phyloP scores from a whole-genome alignment of 441 rosid species.

The Gossypium lobatum region DNA sequence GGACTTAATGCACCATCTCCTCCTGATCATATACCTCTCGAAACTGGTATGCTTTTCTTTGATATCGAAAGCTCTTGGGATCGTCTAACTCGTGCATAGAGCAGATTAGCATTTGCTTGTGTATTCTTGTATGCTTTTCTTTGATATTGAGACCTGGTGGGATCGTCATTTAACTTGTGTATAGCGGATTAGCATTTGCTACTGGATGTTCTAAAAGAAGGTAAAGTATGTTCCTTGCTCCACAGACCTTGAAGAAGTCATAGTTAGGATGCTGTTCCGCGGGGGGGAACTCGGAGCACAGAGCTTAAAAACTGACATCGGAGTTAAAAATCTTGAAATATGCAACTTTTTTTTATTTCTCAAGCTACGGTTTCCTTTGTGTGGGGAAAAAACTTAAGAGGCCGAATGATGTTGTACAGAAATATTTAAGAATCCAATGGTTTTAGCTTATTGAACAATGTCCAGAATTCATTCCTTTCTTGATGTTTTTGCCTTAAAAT shows the following conservation, averaged over 20 bases:
- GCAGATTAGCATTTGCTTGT: not conserved
- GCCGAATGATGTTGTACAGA: not conserved
- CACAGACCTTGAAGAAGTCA: not conserved
- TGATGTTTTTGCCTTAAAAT: not conserved
- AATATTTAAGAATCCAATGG: not conserved
- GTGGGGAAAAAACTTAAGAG: not conserved
- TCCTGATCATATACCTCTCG: conserved; percentile 30
- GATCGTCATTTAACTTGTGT: conserved; percentile 31
- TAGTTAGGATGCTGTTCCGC: not conserved
- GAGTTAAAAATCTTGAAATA: not conserved
- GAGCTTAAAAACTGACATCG: not conserved
- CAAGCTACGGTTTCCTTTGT: not conserved
- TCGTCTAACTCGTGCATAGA: conserved; percentile 32
- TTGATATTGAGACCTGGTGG: conserved; percentile 54
- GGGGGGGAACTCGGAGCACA: not conserved
- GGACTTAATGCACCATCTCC: conserved; percentile 22
- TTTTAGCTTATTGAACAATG: not conserved
- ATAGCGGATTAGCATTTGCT: conserved; percentile 9
- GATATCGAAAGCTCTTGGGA: conserved; percentile 56
- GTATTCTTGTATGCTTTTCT: conserved; percentile 29
- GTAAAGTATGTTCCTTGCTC: not conserved
- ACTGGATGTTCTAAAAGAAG: not conserved
- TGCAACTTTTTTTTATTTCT: not conserved
- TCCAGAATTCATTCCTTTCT: not conserved
- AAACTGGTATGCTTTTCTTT: conserved; percentile 38